Base-by-base conservation (phyloP, 495 filamentous ascomycete species). In the Cladorrhinum samala region DNA sequence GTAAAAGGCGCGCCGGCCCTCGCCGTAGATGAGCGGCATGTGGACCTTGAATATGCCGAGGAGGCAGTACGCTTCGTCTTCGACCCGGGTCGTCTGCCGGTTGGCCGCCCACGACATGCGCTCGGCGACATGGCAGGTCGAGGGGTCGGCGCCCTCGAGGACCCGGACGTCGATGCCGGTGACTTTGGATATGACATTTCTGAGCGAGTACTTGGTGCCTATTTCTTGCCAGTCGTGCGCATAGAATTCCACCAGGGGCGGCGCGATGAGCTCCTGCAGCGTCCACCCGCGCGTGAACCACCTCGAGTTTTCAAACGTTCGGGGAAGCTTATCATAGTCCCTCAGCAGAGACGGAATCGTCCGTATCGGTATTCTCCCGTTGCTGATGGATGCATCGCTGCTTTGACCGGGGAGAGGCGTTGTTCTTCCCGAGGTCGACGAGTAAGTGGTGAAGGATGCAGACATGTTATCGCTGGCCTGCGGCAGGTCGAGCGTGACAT, bases 221-320 rank as follows among this genome's bases (percentile, higher is more conserved):
- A 61, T 57, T 48, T 61, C 58, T 1, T 45, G 46, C 58, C 58
- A 61, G 51, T 61, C 54, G 23, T 57, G 51, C 2, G 41, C 39
- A 23, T 57, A 57, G 38, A 61, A 61, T 21, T 61, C 58, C 0
- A 61, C 58, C 42, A 55, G 27, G 14, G 53, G 8, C 0, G 74
- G 74, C 0, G 72, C 74, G 2, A 75, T 59, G 4, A 77, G 54
- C 46, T 75, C 73, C 25, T 76, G 72, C 1, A 76, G 54, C 0
- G 72, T 76, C 72, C 71, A 76, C 0, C 72, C 73, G 14, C 71
- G 58, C 0, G 65, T 71, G 36, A 74, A 73, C 74, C 73, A 77
- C 3, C 64, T 49, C 45, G 68, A 70, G 13, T 66, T 49, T 1
- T 52, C 36, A 43, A 76, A 69, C 0, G 52, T 52, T 8, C 46